Conservation (phyloP, 495 filamentous ascomycete genomes). For the Rhizodiscina lignyota region DNA sequence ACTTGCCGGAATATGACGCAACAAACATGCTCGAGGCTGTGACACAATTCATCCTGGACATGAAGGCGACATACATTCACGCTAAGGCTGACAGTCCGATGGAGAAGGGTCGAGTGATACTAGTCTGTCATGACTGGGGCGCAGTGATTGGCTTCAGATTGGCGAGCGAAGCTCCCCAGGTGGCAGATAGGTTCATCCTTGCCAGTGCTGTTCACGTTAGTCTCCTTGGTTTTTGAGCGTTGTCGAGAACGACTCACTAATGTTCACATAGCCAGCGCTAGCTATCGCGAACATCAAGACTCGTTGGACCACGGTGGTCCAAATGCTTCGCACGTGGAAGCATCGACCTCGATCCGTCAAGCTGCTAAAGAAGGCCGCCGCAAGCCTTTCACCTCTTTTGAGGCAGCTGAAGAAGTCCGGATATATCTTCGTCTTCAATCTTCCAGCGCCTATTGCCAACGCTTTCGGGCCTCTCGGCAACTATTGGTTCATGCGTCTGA, state of each 20-base stretch:
- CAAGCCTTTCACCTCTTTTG: conserved; percentile 23
- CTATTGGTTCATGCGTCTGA: conserved; percentile 22
- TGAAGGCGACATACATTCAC: conserved; percentile 26
- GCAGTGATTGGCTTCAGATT: conserved; percentile 33
- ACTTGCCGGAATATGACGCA: conserved; percentile 27
- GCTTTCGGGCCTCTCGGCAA: conserved; percentile 27
- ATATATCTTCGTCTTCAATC: conserved; percentile 33
- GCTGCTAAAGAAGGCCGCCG: conserved; percentile 24
- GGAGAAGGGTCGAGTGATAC: conserved; percentile 23
- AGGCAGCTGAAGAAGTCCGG: conserved; percentile 27
- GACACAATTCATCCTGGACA: conserved; percentile 29
- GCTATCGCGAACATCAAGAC: conserved; percentile 3
- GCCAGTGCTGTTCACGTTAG: conserved; percentile 33
- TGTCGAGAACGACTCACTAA: neutral
- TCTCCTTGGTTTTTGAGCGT: conserved; percentile 7
- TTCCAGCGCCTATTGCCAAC: conserved; percentile 24
- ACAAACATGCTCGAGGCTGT: conserved; percentile 33
- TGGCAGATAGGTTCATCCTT: conserved; percentile 36
- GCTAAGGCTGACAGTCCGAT: neutral
- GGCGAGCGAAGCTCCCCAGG: conserved; percentile 34
- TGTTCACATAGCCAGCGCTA: conserved; percentile 7
- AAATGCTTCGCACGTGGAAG: conserved; percentile 30
- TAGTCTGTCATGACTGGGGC: conserved; percentile 43
- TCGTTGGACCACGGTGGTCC: conserved; percentile 21
- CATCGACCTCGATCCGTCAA: conserved; percentile 23